Evolutionary conservation across 345 rosid species (phyloP).

Genomic region (Citrus australasica): DNA sequence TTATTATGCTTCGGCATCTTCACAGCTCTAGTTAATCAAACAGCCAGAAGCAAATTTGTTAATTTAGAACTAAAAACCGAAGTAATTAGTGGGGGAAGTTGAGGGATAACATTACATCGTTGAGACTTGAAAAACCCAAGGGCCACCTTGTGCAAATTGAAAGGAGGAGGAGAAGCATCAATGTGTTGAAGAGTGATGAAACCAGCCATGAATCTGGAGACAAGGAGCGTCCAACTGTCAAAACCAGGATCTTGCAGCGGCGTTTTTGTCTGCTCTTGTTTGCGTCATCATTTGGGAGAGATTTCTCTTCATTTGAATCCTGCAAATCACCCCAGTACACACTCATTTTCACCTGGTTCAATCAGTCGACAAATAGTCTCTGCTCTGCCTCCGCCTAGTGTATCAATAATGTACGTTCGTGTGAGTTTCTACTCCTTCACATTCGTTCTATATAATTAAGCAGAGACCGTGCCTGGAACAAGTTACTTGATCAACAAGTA

Average conservation of each 20-base stretch:
- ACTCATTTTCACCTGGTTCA: conserved; percentile 13
- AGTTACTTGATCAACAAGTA: not conserved
- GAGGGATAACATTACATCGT: conserved; percentile 38
- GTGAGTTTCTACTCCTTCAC: not conserved
- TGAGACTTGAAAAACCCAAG: conserved; percentile 94
- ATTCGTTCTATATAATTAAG: not conserved
- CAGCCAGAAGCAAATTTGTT: not conserved
- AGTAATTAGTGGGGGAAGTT: not conserved
- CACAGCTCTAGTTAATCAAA: not conserved
- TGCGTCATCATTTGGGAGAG: conserved; percentile 86
- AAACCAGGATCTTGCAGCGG: conserved; percentile 81
- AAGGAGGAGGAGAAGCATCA: conserved; percentile 49
- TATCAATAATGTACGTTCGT: not conserved
- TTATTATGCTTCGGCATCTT: not conserved
- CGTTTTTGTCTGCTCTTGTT: conserved; percentile 70
- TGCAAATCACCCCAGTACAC: conserved; percentile 97
- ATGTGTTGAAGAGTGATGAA: conserved; percentile 56
- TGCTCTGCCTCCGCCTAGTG: too few species aligned
- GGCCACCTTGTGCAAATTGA: conserved; percentile 74
- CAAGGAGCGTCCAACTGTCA: conserved; percentile 77
- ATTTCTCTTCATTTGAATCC: conserved; percentile 82
- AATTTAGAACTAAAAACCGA: not conserved
- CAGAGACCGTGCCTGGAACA: not conserved
- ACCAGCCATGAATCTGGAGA: conserved; percentile 60
- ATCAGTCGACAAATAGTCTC: not conserved